Conservation (phyloP, 441 rosid genomes). For the Sinapis alba region DNA sequence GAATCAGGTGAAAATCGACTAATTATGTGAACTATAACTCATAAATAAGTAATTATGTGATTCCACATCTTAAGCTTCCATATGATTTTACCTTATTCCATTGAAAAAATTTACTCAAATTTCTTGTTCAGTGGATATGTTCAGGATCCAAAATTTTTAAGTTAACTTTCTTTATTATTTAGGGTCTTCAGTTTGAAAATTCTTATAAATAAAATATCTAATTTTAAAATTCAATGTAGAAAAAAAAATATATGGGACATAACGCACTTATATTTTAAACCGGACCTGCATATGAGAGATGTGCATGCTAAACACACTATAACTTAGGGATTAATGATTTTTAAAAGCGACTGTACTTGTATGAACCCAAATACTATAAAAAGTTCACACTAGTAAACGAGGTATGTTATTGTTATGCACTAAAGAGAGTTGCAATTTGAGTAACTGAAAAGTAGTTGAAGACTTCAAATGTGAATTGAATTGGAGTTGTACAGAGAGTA, state of each 20-base stretch:
- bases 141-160: too few species aligned
- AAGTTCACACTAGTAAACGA: not conserved
- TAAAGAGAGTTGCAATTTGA: not conserved
- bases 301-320: not conserved
- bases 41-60: too few species aligned
- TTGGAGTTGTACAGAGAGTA: not conserved
- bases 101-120: not conserved
- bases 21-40: not conserved
- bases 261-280: too few species aligned
- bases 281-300: not conserved
- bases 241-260: too few species aligned
- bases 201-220: too few species aligned
- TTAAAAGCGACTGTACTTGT: not conserved
- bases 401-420: not conserved
- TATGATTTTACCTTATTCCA: not conserved
- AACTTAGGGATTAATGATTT: not conserved
- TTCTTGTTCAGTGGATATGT: too few species aligned
- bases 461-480: conserved; percentile 29
- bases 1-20: not conserved
- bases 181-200: too few species aligned
- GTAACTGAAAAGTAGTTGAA: not conserved
- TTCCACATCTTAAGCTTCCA: not conserved
- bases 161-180: too few species aligned
- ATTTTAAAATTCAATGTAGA: too few species aligned
- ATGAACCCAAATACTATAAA: not conserved